These are phyloP conservation scores for Tagetes erecta DNA, from an alignment of 129 eudicot species.

Conservation along the genomic window DNA sequence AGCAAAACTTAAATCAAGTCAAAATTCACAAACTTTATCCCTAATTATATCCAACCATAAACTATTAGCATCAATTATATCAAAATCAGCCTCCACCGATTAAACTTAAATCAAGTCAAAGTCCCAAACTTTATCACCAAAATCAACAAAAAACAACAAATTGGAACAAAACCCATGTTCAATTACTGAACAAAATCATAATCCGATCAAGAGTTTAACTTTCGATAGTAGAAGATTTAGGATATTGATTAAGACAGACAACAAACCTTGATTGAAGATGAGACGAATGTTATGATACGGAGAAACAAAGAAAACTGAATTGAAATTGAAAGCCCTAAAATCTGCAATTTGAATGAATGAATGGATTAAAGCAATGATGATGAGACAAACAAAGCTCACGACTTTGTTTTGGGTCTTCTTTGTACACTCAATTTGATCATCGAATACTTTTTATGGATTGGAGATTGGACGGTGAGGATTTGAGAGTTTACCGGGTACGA, in stretches of 20 bases:
- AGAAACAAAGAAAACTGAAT: conserved; percentile 24
- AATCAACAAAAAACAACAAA: conserved; percentile 14
- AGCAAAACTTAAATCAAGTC: not conserved
- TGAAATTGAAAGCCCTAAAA: conserved; percentile 22
- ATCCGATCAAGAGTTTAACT: conserved; percentile 9
- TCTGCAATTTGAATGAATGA: conserved; percentile 19
- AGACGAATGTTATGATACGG: conserved; percentile 20
- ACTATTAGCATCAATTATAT: conserved; percentile 11
- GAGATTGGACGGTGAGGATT: conserved; percentile 26
- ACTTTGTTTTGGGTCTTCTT: conserved; percentile 2
- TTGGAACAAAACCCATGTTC: conserved; percentile 18
- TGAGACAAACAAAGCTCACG: conserved; percentile 18
- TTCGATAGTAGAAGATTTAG: not conserved
- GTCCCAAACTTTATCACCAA: not conserved
- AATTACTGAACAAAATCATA: conserved; percentile 16
- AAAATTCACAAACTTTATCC: too few relatives aligned
- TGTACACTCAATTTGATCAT: conserved; percentile 19
- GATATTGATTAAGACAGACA: conserved; percentile 2
- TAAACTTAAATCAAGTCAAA: conserved; percentile 19
- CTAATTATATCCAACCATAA: not conserved
- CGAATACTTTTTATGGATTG: not conserved
- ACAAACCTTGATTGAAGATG: conserved; percentile 31
- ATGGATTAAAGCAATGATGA: conserved; percentile 28
- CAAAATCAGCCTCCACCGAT: conserved; percentile 10
- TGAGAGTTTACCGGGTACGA: not conserved